Percentiles rank a stretch among this genome's conserved stretches.
phyloP scores from a whole-genome alignment of 2,329 filamentous ascomycete species.

The Ophiocordyceps robertsii region DNA sequence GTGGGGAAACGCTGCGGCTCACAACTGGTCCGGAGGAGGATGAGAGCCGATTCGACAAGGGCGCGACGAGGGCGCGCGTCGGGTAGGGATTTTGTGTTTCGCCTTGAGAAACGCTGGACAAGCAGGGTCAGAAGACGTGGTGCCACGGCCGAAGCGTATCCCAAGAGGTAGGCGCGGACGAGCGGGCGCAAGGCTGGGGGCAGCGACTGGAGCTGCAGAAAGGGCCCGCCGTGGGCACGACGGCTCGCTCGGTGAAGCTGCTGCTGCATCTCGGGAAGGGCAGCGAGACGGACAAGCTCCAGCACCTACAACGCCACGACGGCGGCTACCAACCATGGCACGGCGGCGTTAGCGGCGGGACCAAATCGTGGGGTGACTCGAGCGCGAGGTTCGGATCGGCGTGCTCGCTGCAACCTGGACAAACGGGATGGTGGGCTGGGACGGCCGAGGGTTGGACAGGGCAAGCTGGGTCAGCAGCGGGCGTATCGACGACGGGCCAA shows the following conservation, averaged over 20 bases:
- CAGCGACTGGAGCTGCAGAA: conserved; percentile 17
- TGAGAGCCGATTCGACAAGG: conserved; percentile 18
- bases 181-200: conserved; percentile 40
- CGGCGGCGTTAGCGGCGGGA: too few species aligned
- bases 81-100: conserved; percentile 5
- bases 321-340: not conserved
- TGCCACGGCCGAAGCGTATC: conserved; percentile 44
- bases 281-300: not conserved
- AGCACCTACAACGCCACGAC: not conserved
- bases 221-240: not conserved
- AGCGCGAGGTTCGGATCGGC: too few species aligned
- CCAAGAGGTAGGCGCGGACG: conserved; percentile 44
- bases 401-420: too few species aligned
- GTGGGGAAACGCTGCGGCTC: conserved; percentile 44
- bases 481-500: too few species aligned
- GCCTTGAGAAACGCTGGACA: conserved; percentile 30
- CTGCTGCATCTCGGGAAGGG: conserved; percentile 1
- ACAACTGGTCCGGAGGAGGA: conserved; percentile 36
- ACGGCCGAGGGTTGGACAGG: too few species aligned
- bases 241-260: not conserved
- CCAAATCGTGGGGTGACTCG: too few species aligned
- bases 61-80: conserved; percentile 5
- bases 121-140: conserved; percentile 42
- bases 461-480: too few species aligned
- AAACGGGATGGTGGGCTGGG: too few species aligned